These are phyloP conservation scores for Dictyostelium purpureum DNA, from an alignment of 78 protist genomes.

Conservation along the genomic window DNA sequence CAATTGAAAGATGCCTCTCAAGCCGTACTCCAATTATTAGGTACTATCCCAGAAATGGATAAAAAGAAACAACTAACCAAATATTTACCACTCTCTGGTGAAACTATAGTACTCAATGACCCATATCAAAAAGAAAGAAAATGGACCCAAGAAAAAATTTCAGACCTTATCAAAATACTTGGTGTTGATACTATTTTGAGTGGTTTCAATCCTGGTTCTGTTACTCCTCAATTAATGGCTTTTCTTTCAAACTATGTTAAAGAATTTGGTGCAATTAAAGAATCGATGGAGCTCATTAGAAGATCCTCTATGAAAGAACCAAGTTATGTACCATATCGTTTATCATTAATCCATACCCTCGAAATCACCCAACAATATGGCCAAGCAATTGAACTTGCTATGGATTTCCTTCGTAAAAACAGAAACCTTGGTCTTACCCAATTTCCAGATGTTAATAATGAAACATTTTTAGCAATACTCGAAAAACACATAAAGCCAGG, in stretches of 20 bases:
- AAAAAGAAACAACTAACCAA: not conserved
- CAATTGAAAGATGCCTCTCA: slow-evolving; percentile 34
- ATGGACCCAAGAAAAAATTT: slow-evolving; percentile 13
- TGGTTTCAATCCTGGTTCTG: not conserved
- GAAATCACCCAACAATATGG: slow-evolving; percentile 59
- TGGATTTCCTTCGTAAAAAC: slow-evolving; percentile 1
- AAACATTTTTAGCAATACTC: not conserved
- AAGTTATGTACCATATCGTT: slow-evolving; percentile 62
- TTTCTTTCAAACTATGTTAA: slow-evolving; percentile 61
- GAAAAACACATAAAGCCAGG: not conserved
- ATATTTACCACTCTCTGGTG: not conserved
- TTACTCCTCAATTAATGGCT: slow-evolving; percentile 37
- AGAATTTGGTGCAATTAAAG: slow-evolving; percentile 64
- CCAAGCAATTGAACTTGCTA: not conserved
- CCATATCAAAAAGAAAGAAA: slow-evolving; percentile 39
- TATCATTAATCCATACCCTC: slow-evolving; percentile 37
- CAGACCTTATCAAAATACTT: not conserved
- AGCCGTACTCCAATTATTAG: not conserved
- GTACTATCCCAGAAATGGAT: not conserved
- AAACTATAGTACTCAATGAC: not conserved
- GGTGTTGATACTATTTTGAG: not conserved
- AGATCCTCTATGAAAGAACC: slow-evolving; percentile 28
- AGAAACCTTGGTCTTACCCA: slow-evolving; percentile 30
- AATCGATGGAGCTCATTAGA: slow-evolving; percentile 22
- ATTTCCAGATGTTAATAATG: not conserved